These are phyloP conservation scores for Cutaneotrichosporon sp. DNA, from an alignment of 1,284 basidiomycete species.

Conservation along the genomic window DNA sequence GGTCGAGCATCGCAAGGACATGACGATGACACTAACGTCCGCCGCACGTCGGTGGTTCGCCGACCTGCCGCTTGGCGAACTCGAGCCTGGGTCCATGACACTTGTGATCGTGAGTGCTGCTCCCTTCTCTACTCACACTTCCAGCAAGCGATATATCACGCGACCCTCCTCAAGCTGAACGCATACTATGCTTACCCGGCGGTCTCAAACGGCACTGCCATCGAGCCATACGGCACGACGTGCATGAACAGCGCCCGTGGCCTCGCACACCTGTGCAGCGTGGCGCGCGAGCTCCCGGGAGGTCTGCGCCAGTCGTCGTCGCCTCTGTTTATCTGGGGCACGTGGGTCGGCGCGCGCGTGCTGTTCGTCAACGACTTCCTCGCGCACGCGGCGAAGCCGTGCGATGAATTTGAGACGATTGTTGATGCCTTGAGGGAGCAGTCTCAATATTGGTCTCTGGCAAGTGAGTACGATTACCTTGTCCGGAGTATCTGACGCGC, in stretches of 20 bases:
- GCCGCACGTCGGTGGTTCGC: conserved; percentile 41
- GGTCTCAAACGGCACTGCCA: conserved; percentile 36
- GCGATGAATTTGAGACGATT: conserved; percentile 40
- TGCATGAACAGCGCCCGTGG: conserved; percentile 33
- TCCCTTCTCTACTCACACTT: neutral
- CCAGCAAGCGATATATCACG: conserved; percentile 45
- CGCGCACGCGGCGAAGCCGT: conserved; percentile 29
- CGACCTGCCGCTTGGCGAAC: conserved; percentile 18
- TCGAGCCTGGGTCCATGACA: conserved; percentile 24
- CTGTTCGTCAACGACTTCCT: conserved; percentile 45
- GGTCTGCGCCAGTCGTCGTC: conserved; percentile 28
- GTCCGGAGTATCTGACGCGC: too few relatives aligned
- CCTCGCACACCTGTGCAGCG: conserved; percentile 28
- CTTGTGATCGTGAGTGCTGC: conserved; percentile 40
- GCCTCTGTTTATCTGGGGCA: conserved; percentile 46
- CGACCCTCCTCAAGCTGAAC: conserved; percentile 47
- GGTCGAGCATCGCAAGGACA: conserved; percentile 37
- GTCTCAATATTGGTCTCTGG: conserved; percentile 41
- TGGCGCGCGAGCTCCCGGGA: conserved; percentile 17
- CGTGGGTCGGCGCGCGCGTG: conserved; percentile 47
- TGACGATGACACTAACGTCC: conserved; percentile 35
- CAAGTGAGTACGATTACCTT: conserved; percentile 28
- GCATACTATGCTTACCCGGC: conserved; percentile 47
- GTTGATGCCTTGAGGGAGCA: conserved; percentile 35
- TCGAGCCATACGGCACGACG: conserved; percentile 41